Conservation (phyloP, 345 rosid species). For the Physaria fendleri region DNA sequence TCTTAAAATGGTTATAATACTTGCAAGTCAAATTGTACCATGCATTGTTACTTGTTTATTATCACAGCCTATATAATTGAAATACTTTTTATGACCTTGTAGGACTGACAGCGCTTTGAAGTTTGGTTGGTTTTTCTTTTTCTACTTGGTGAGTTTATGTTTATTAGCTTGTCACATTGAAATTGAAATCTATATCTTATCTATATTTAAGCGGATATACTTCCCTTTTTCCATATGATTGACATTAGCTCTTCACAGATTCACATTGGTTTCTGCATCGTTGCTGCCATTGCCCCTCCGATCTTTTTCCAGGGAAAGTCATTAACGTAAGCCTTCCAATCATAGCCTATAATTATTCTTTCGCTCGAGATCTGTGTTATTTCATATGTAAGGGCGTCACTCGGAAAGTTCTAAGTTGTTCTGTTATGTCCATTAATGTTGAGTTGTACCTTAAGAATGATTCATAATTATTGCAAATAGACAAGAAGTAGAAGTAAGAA, state of each 20-base stretch:
- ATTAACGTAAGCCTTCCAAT: conserved; percentile 70
- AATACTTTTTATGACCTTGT: conserved; percentile 31
- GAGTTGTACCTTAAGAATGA: not conserved
- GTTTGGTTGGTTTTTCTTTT: conserved; percentile 91
- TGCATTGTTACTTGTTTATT: not conserved
- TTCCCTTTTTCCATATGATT: not conserved
- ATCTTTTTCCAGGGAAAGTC: conserved; percentile 89
- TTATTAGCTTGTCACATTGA: too few relatives aligned
- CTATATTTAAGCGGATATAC: not conserved
- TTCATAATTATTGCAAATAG: too few relatives aligned
- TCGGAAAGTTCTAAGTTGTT: not conserved
- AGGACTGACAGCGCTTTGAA: conserved; percentile 98
- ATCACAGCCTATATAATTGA: not conserved
- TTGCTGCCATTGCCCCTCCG: conserved; percentile 99
- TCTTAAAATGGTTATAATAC: not conserved
- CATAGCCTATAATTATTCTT: not conserved
- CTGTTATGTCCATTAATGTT: not conserved
- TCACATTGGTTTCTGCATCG: conserved; percentile 84
- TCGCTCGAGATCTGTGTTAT: too few relatives aligned
- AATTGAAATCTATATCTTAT: not conserved
- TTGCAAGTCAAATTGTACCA: not conserved
- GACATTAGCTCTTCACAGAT: conserved; percentile 42
- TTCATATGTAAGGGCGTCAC: not conserved
- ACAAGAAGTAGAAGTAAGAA: not conserved
- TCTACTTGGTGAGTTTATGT: conserved; percentile 92